These are phyloP conservation scores for Penstemon davidsonii DNA, from an alignment of 257 asterid genomes.

Conservation along the genomic window DNA sequence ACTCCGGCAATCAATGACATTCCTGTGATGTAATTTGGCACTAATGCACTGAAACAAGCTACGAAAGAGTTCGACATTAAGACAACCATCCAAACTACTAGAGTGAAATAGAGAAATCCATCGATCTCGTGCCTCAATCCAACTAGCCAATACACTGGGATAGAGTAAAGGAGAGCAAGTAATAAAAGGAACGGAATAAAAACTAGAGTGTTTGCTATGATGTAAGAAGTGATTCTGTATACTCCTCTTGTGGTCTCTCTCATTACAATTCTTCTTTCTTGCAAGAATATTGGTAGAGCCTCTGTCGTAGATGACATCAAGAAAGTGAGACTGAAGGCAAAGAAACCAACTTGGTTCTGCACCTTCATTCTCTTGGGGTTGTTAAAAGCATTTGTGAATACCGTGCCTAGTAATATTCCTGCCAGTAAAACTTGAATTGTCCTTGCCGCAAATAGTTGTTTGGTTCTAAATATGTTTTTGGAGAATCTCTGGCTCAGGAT, in stretches of 20 bases:
- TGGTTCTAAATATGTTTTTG: conserved; percentile 62
- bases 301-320: conserved; percentile 78
- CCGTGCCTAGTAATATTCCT: conserved; percentile 67
- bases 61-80: conserved; percentile 72
- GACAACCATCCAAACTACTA: conserved; percentile 65
- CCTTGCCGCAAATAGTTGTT: conserved; percentile 58
- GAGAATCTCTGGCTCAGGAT: conserved; percentile 63
- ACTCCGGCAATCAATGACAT: conserved; percentile 56
- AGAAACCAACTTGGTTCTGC: conserved; percentile 69
- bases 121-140: conserved; percentile 46
- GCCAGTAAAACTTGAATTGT: conserved; percentile 58
- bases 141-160: conserved; percentile 69
- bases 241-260: conserved; percentile 78
- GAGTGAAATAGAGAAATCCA: conserved; percentile 54
- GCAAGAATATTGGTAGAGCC: conserved; percentile 80
- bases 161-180: conserved; percentile 54
- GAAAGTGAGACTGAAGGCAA: conserved; percentile 71
- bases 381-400: conserved; percentile 46
- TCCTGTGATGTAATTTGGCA: conserved; percentile 63
- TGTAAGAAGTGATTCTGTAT: conserved; percentile 69
- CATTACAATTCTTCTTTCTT: conserved; percentile 61
- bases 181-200: conserved; percentile 70
- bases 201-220: conserved; percentile 60
- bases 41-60: conserved; percentile 59
- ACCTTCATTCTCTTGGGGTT: conserved; percentile 35